Evolutionary conservation across 2,329 filamentous ascomycete genomes (phyloP).

Genomic region (Pseudocercospora macadamiae): DNA sequence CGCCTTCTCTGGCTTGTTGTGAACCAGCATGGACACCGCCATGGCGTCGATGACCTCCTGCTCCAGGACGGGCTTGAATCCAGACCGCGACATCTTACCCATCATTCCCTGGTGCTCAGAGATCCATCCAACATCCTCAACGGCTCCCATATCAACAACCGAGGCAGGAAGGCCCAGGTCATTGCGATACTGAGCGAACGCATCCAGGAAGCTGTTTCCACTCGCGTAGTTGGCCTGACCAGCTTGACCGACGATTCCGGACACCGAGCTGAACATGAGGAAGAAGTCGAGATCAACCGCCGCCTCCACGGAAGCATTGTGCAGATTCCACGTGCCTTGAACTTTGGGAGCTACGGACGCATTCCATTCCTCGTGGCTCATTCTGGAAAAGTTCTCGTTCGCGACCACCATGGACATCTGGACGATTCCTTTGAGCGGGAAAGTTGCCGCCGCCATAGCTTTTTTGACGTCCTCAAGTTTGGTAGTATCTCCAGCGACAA

Average conservation of each 20-base stretch:
- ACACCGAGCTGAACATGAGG: constrained; percentile 45
- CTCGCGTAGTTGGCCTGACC: constrained; percentile 62
- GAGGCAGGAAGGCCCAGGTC: constrained; percentile 28
- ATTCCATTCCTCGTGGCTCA: constrained; percentile 14
- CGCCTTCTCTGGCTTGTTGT: no score
- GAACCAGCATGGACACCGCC: neutral
- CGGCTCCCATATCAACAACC: constrained; percentile 36
- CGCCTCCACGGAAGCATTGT: constrained; percentile 38
- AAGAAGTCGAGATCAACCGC: constrained; percentile 12
- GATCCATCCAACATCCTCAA: constrained; percentile 36
- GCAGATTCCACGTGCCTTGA: constrained; percentile 3
- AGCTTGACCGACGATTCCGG: constrained; percentile 59
- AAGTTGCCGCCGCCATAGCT: constrained; percentile 24
- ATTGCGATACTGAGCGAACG: constrained; percentile 33
- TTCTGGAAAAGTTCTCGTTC: constrained; percentile 10
- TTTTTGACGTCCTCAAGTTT: constrained; percentile 7
- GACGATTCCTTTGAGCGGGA: constrained; percentile 11
- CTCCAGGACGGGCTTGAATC: neutral
- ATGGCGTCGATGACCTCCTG: constrained; percentile 5
- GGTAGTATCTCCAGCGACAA: neutral
- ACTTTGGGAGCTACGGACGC: constrained; percentile 10
- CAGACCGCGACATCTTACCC: neutral
- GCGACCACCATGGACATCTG: constrained; percentile 16
- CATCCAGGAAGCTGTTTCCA: constrained; percentile 44
- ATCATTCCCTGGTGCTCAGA: neutral